phyloP scores from a whole-genome alignment of 2,329 filamentous ascomycete species.

The Ustilaginoidea virens region DNA sequence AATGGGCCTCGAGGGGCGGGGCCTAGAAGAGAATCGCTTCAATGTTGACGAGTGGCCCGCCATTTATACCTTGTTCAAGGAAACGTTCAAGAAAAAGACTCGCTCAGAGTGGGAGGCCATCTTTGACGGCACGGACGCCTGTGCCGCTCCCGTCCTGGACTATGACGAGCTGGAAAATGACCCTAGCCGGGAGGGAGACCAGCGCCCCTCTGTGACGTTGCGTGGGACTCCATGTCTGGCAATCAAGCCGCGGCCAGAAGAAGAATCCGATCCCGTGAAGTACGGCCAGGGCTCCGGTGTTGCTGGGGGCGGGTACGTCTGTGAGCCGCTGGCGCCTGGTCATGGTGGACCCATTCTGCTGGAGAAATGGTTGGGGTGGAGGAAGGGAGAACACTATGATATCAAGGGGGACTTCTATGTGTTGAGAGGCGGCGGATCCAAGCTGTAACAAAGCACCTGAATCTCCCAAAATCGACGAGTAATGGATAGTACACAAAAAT shows the following conservation, averaged over 20 bases:
- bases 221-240: constrained; percentile 53
- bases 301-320: constrained; percentile 51
- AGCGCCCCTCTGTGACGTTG: constrained; percentile 55
- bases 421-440: constrained; percentile 18
- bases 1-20: constrained; percentile 39
- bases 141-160: constrained; percentile 74
- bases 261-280: constrained; percentile 16
- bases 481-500: too few relatives aligned
- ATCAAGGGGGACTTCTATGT: constrained; percentile 47
- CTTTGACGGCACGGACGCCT: constrained; percentile 86
- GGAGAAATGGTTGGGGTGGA: constrained; percentile 63
- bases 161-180: constrained; percentile 51
- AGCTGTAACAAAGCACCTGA: constrained; percentile 16
- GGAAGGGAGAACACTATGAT: constrained; percentile 54
- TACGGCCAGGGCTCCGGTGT: constrained; percentile 51
- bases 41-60: constrained; percentile 53
- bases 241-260: constrained; percentile 29
- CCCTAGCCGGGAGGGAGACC: constrained; percentile 43
- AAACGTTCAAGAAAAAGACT: constrained; percentile 52
- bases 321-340: constrained; percentile 44
- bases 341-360: constrained; percentile 58
- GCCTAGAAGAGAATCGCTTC: constrained; percentile 36
- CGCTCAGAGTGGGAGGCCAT: constrained; percentile 68
- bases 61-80: constrained; percentile 44
- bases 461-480: too few relatives aligned